These are phyloP conservation scores for Entomortierella chlamydospora DNA, from an alignment of 192 early-diverging fungal genomes.

Conservation along the genomic window DNA sequence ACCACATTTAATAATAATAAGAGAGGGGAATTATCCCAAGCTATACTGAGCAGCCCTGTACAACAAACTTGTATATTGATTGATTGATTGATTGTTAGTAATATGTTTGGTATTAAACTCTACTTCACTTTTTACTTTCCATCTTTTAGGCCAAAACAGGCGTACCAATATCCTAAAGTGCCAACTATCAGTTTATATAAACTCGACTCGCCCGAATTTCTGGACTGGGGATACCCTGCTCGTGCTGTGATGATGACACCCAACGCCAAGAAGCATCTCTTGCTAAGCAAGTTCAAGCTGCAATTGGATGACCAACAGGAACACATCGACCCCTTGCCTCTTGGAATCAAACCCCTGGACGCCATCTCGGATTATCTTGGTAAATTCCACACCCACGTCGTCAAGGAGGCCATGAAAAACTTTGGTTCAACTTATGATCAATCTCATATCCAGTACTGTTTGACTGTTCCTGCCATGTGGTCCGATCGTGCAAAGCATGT, in stretches of 20 bases:
- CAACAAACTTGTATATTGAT: too few relatives aligned
- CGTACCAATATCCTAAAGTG: slow-evolving; percentile 61
- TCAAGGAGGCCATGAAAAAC: slow-evolving; percentile 56
- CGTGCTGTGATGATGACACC: slow-evolving; percentile 54
- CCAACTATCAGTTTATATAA: slow-evolving; percentile 59
- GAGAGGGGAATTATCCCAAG: too few relatives aligned
- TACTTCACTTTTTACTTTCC: not conserved
- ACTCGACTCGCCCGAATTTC: slow-evolving; percentile 51
- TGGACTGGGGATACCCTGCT: slow-evolving; percentile 64
- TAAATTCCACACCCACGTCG: slow-evolving; percentile 56
- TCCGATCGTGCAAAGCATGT: slow-evolving; percentile 65
- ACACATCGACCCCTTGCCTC: slow-evolving; percentile 51
- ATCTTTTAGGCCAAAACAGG: slow-evolving; percentile 50
- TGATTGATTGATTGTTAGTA: too few relatives aligned
- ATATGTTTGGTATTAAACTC: not conserved
- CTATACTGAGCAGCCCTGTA: too few relatives aligned
- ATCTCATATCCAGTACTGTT: slow-evolving; percentile 54
- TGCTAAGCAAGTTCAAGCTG: slow-evolving; percentile 59
- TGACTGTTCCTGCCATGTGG: slow-evolving; percentile 69
- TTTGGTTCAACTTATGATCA: slow-evolving; percentile 58
- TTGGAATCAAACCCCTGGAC: slow-evolving; percentile 55
- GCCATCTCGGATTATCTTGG: slow-evolving; percentile 56
- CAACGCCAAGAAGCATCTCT: slow-evolving; percentile 52
- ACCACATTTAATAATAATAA: not conserved
- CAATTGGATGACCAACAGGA: slow-evolving; percentile 56